Conservation (phyloP, 176 grass and related monocot genomes). For the Rhynchospora breviuscula region DNA sequence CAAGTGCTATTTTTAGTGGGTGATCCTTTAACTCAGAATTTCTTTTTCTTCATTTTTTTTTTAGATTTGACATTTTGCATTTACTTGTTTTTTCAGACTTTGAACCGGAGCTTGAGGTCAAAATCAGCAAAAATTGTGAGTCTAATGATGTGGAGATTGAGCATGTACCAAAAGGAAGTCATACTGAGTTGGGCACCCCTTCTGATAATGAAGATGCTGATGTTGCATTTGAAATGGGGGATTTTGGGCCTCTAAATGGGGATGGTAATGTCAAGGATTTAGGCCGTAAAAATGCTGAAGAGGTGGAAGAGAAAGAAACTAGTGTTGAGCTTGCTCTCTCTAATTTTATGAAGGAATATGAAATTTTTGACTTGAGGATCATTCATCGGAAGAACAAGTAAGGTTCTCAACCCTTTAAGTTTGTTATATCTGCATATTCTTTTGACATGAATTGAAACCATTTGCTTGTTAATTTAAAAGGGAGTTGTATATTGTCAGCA, state of each 20-base stretch:
- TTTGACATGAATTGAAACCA: not conserved
- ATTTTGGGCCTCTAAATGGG: slow-evolving; percentile 28
- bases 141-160: slow-evolving; percentile 40
- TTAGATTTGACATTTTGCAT: slow-evolving; percentile 18
- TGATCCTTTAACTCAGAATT: not conserved
- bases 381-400: slow-evolving; percentile 98
- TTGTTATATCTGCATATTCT: not conserved
- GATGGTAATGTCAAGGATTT: slow-evolving; percentile 17
- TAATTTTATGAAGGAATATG: slow-evolving; percentile 68
- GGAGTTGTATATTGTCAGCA: not conserved
- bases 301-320: slow-evolving; percentile 47
- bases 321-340: slow-evolving; percentile 47
- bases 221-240: slow-evolving; percentile 38
- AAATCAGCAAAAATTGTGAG: slow-evolving; percentile 10
- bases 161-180: slow-evolving; percentile 40
- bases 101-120: slow-evolving; percentile 16
- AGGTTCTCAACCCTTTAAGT: not conserved
- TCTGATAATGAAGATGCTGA: slow-evolving; percentile 38
- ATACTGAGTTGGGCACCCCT: slow-evolving; percentile 37
- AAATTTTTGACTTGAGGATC: slow-evolving; percentile 96
- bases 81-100: slow-evolving; percentile 28
- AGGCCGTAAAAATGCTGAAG: slow-evolving; percentile 25
- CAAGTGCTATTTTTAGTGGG: not conserved
- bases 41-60: not conserved
- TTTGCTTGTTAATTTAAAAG: not conserved